Percentiles rank a stretch among this genome's conserved stretches.
Evolutionary conservation across 345 rosid species (phyloP).

Genomic region (Rhodomyrtus tomentosa): DNA sequence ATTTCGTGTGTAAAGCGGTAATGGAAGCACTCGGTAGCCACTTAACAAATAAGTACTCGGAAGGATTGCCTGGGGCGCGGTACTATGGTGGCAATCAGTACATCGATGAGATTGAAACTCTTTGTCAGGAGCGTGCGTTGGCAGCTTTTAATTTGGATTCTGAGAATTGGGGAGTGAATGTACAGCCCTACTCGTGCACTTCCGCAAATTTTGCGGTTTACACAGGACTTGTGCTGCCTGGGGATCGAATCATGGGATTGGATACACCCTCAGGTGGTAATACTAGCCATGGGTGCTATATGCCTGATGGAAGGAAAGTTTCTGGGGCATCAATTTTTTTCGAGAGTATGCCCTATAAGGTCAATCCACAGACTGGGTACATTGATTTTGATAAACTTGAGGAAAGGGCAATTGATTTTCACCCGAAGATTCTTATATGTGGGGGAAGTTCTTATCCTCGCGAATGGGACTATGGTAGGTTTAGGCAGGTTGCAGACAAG

Average conservation of each 20-base stretch:
- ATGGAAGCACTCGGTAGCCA: constrained; percentile 79
- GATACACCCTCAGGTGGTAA: constrained; percentile 74
- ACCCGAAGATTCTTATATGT: constrained; percentile 76
- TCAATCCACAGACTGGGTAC: constrained; percentile 55
- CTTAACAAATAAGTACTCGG: constrained; percentile 70
- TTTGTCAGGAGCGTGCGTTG: constrained; percentile 60
- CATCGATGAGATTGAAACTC: constrained; percentile 63
- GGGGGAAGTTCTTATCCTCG: constrained; percentile 90
- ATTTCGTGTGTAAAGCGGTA: constrained; percentile 59
- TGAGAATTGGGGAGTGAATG: constrained; percentile 70
- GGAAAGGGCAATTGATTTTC: constrained; percentile 76
- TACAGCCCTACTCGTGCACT: constrained; percentile 77
- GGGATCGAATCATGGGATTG: constrained; percentile 72
- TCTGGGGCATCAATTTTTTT: constrained; percentile 73
- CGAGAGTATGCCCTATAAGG: constrained; percentile 77
- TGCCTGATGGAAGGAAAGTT: constrained; percentile 64
- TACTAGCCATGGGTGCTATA: constrained; percentile 72
- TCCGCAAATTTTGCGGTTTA: constrained; percentile 71
- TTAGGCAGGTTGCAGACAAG: constrained; percentile 68
- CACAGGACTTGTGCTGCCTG: constrained; percentile 50
- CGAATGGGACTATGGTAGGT: constrained; percentile 70
- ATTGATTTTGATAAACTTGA: constrained; percentile 74
- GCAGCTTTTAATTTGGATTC: constrained; percentile 44
- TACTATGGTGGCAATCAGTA: constrained; percentile 67
- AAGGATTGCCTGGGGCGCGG: constrained; percentile 63